Evolutionary conservation across 2,329 filamentous ascomycete species (phyloP).

Genomic region (Decorospora gaudefroyi): DNA sequence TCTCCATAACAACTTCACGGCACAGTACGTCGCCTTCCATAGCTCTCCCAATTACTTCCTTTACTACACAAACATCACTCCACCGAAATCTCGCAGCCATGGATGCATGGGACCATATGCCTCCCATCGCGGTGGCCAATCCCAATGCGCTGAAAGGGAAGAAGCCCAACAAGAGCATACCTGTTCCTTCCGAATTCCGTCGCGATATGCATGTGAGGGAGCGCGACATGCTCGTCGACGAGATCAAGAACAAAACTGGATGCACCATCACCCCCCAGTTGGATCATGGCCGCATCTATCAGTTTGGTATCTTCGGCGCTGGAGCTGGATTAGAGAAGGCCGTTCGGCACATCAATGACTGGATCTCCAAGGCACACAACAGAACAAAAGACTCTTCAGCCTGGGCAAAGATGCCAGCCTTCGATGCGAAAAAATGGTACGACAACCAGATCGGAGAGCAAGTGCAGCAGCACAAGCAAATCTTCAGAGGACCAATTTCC

Average conservation of each 20-base stretch:
- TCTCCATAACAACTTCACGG: background rate
- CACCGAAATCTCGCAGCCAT: background rate
- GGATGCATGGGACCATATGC: background rate
- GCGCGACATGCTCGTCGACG: constrained; percentile 15
- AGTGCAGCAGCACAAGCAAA: constrained; percentile 24
- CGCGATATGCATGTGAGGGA: constrained; percentile 21
- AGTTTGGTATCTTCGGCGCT: constrained; percentile 34
- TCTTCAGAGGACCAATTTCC: constrained; percentile 28
- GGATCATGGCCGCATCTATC: constrained; percentile 15
- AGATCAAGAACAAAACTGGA: constrained; percentile 24
- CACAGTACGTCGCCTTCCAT: no score
- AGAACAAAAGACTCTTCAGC: constrained; percentile 29
- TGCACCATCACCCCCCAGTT: constrained; percentile 26
- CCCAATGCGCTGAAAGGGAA: constrained; percentile 3
- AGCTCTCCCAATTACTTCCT: background rate
- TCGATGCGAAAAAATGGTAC: constrained; percentile 31
- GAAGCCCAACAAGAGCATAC: constrained; percentile 27
- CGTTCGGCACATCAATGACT: constrained; percentile 29
- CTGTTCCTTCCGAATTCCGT: constrained; percentile 27
- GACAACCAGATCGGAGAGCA: constrained; percentile 22
- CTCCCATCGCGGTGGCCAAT: background rate
- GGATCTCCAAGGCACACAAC: constrained; percentile 29
- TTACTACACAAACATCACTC: background rate
- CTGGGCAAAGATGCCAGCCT: constrained; percentile 39
- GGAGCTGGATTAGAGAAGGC: constrained; percentile 27